Conservation (phyloP, 106 monocot genomes). For the Alisma plantagoaquatica region DNA sequence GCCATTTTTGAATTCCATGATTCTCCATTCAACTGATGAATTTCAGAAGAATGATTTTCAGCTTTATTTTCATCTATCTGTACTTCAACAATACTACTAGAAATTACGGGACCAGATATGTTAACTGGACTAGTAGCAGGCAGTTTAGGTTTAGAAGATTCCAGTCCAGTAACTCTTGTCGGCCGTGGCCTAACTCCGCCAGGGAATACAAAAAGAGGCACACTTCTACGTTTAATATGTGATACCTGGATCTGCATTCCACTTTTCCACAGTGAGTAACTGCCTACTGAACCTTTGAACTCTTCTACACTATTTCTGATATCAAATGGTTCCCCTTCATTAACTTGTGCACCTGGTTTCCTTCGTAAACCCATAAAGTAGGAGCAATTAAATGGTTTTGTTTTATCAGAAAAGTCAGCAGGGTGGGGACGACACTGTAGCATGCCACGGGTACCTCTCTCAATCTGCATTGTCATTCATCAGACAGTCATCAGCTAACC, state of each 20-base stretch:
- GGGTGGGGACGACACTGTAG: slow-evolving; percentile 91
- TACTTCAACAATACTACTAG: slow-evolving; percentile 11
- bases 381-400: slow-evolving; percentile 37
- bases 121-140: slow-evolving; percentile 6
- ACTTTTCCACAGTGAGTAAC: slow-evolving; percentile 48
- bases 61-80: slow-evolving; percentile 15
- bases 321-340: slow-evolving; percentile 78
- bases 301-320: slow-evolving; percentile 73
- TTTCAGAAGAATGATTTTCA: slow-evolving; percentile 2
- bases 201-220: slow-evolving; percentile 86
- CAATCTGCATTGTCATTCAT: slow-evolving; percentile 40
- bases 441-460: slow-evolving; percentile 68
- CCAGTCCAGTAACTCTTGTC: slow-evolving; percentile 7
- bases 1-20: slow-evolving; percentile 8
- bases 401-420: slow-evolving; percentile 55
- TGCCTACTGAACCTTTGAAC: slow-evolving; percentile 43
- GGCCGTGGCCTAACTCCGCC: slow-evolving; percentile 66
- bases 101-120: slow-evolving; percentile 4
- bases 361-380: slow-evolving; percentile 89
- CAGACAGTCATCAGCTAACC: slow-evolving; percentile 2
- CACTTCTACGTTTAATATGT: slow-evolving; percentile 59
- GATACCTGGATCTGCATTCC: slow-evolving; percentile 84
- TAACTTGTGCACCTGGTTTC: slow-evolving; percentile 42
- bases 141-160: slow-evolving; percentile 13
- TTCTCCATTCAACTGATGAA: slow-evolving; percentile 6